Evolutionary conservation across 2,329 filamentous ascomycete species (phyloP).

Genomic region (Aspergillus ibericus): DNA sequence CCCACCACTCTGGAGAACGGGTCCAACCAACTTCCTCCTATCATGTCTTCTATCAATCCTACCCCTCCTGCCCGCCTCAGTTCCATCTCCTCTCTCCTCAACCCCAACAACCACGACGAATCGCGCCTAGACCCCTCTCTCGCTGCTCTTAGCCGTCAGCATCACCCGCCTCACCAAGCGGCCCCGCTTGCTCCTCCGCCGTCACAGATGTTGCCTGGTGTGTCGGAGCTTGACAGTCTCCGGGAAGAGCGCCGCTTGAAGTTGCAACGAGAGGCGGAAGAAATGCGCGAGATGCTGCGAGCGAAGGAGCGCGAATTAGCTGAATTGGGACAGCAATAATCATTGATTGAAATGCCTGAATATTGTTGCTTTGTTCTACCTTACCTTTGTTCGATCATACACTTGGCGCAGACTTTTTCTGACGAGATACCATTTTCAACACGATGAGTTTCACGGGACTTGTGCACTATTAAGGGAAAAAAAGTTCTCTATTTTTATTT

Average conservation of each 20-base stretch:
- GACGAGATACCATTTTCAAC: slow-evolving; percentile 22
- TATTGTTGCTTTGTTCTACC: neutral
- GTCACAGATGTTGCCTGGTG: slow-evolving; percentile 31
- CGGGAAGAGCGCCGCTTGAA: slow-evolving; percentile 65
- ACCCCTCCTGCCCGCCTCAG: slow-evolving; percentile 62
- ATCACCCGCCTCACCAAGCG: slow-evolving; percentile 28
- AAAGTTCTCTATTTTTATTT: slow-evolving; percentile 14
- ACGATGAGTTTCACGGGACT: slow-evolving; percentile 17
- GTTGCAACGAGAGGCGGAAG: slow-evolving; percentile 70
- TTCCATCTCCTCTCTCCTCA: slow-evolving; percentile 75
- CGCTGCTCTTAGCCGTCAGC: slow-evolving; percentile 31
- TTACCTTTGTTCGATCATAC: slow-evolving; percentile 15
- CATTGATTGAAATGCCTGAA: slow-evolving; percentile 9
- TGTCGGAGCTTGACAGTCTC: slow-evolving; percentile 51
- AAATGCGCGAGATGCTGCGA: slow-evolving; percentile 70
- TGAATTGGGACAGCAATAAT: slow-evolving; percentile 41
- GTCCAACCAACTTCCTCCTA: slow-evolving; percentile 41
- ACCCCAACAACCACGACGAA: slow-evolving; percentile 43
- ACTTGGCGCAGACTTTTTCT: slow-evolving; percentile 20
- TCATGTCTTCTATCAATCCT: slow-evolving; percentile 37
- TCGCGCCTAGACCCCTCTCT: slow-evolving; percentile 45
- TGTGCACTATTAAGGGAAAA: slow-evolving; percentile 11
- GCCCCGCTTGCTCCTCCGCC: slow-evolving; percentile 22
- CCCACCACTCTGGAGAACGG: slow-evolving; percentile 34
- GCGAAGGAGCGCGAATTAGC: slow-evolving; percentile 74